Conservation (phyloP, 2,329 filamentous ascomycete species). For the Chaetoscypha palmicola region DNA sequence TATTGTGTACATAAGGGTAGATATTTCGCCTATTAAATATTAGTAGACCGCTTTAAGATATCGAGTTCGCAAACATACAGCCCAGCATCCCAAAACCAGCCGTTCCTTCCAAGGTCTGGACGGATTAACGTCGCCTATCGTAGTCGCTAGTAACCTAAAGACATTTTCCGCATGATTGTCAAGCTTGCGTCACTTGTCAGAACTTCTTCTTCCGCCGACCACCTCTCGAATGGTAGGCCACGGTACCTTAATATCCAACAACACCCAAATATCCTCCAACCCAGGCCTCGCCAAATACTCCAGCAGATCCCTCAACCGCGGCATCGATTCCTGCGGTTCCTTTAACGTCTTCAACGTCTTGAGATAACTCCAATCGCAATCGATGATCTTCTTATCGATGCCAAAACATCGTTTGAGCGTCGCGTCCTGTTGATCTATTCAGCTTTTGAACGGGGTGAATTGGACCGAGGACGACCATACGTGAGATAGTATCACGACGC, state of each 20-base stretch:
- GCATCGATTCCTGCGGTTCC: conserved; percentile 64
- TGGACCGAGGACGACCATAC: too few species aligned
- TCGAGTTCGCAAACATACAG: conserved; percentile 45
- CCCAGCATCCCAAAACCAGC: conserved; percentile 78
- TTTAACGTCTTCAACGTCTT: conserved; percentile 59
- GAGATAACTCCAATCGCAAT: conserved; percentile 71
- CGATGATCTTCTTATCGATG: conserved; percentile 60
- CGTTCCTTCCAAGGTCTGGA: conserved; percentile 61
- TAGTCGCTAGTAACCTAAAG: conserved; percentile 60
- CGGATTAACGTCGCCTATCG: conserved; percentile 47
- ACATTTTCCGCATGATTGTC: conserved; percentile 65
- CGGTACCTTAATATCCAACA: conserved; percentile 80
- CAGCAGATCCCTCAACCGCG: conserved; percentile 67
- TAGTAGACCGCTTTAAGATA: conserved; percentile 2
- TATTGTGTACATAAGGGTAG: conserved; percentile 55
- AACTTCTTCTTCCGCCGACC: not conserved
- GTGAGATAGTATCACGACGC: conserved; percentile 79
- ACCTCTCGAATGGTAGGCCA: not conserved
- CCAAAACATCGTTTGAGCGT: conserved; percentile 78
- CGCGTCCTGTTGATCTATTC: conserved; percentile 63
- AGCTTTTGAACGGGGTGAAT: too few species aligned
- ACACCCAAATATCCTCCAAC: conserved; percentile 64
- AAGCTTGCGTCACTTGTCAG: conserved; percentile 37
- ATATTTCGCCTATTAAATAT: conserved; percentile 49
- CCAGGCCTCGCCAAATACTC: conserved; percentile 60